These are phyloP conservation scores for Viridothelium virens DNA, from an alignment of 495 filamentous ascomycete species.

Conservation along the genomic window DNA sequence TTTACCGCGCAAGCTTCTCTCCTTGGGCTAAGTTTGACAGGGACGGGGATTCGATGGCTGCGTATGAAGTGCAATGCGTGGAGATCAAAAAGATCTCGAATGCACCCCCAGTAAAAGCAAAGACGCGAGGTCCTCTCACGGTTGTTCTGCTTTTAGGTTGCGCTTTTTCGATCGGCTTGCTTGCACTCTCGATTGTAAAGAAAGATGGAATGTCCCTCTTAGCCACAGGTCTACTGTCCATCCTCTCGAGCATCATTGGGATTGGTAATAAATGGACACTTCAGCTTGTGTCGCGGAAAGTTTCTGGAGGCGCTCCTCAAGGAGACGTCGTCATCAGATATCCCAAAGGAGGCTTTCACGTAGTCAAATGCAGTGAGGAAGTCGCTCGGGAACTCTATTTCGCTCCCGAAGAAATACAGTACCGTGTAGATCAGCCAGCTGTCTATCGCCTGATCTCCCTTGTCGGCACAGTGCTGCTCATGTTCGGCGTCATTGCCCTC, in stretches of 20 bases:
- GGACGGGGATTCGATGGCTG: constrained; percentile 26
- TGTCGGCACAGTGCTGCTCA: constrained; percentile 41
- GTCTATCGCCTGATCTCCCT: constrained; percentile 39
- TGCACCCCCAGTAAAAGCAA: constrained; percentile 27
- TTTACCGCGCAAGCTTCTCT: neutral
- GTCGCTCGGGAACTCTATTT: constrained; percentile 38
- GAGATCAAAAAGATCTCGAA: constrained; percentile 28
- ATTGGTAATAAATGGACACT: constrained; percentile 39
- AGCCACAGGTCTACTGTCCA: constrained; percentile 38
- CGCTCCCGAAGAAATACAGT: constrained; percentile 39
- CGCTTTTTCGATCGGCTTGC: constrained; percentile 33
- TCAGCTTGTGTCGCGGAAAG: constrained; percentile 23
- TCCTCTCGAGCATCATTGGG: constrained; percentile 41
- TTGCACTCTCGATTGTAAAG: constrained; percentile 32
- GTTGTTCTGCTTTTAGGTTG: constrained; percentile 35
- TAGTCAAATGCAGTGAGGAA: constrained; percentile 35
- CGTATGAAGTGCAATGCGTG: constrained; percentile 39
- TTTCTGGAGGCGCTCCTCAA: constrained; percentile 15
- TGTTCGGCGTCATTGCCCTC: constrained; percentile 42
- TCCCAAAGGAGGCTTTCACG: constrained; percentile 35
- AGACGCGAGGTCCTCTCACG: constrained; percentile 34
- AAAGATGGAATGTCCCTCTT: constrained; percentile 40
- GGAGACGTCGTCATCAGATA: constrained; percentile 38
- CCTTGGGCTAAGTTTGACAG: constrained; percentile 12
- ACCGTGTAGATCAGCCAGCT: constrained; percentile 29